Percentiles rank a stretch among this genome's conserved stretches.
These are phyloP conservation scores for Corynespora cassiicola DNA, from an alignment of 2,329 filamentous ascomycete genomes.

Conservation along the genomic window DNA sequence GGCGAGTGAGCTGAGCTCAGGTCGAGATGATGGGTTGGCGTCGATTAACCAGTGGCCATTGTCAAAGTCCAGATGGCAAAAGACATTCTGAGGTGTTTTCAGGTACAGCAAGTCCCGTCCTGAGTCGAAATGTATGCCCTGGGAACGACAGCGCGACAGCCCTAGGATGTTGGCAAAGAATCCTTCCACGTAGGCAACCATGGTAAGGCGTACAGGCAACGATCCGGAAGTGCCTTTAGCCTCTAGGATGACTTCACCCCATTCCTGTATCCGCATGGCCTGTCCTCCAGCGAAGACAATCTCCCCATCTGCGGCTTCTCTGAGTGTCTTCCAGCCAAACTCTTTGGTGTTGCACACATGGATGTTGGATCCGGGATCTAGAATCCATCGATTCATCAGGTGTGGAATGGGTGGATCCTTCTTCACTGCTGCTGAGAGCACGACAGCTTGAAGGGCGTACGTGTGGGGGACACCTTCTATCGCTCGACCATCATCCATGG, in stretches of 20 bases:
- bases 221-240: not conserved
- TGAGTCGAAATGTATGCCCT: slow-evolving; percentile 7
- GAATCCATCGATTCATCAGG: slow-evolving; percentile 13
- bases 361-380: slow-evolving; percentile 13
- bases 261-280: slow-evolving; percentile 7
- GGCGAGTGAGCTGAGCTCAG: not conserved
- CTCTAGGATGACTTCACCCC: slow-evolving; percentile 7
- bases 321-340: slow-evolving; percentile 7
- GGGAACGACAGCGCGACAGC: not conserved
- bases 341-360: slow-evolving; percentile 9
- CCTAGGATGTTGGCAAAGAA: slow-evolving; percentile 4
- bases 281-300: slow-evolving; percentile 10
- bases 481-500: too few species aligned
- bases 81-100: not conserved
- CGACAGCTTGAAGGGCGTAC: too few species aligned
- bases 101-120: slow-evolving; percentile 3
- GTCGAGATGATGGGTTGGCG: slow-evolving; percentile 2
- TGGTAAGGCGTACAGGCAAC: not conserved
- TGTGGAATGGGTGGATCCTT: not conserved
- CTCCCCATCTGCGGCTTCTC: slow-evolving; percentile 4
- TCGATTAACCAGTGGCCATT: slow-evolving; percentile 13
- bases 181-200: slow-evolving; percentile 1
- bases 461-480: too few species aligned
- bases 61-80: slow-evolving; percentile 8
- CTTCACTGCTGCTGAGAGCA: too few species aligned